Percentiles rank a stretch among this genome's conserved stretches.
These are phyloP conservation scores for Volvox reticuliferus DNA, from an alignment of 139 green algal genomes.

Conservation along the genomic window DNA sequence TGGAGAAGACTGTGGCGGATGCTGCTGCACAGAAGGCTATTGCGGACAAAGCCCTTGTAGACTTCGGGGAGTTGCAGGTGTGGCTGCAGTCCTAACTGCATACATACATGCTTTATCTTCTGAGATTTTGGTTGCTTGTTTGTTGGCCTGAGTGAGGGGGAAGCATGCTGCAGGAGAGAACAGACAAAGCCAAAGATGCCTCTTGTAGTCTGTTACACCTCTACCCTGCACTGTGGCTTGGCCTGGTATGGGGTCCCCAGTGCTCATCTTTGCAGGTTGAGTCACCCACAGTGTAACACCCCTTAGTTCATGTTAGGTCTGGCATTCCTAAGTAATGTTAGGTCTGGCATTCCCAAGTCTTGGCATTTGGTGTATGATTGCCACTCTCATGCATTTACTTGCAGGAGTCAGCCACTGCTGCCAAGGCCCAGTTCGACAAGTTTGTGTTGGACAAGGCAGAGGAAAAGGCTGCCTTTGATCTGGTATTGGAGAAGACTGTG, in stretches of 20 bases:
- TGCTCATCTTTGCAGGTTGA: too few relatives aligned
- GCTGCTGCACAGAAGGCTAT: not conserved
- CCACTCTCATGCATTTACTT: not conserved
- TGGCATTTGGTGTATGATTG: not conserved
- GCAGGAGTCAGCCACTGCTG: not conserved
- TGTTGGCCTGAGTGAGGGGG: too few relatives aligned
- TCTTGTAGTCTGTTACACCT: too few relatives aligned
- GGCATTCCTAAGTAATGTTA: too few relatives aligned
- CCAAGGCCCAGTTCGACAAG: constrained; percentile 45
- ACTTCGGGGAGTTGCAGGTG: constrained; percentile 36
- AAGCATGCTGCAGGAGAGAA: too few relatives aligned
- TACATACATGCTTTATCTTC: not conserved
- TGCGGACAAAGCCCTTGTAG: constrained; percentile 19
- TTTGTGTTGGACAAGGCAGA: constrained; percentile 32
- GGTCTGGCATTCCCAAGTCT: too few relatives aligned
- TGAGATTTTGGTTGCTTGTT: too few relatives aligned
- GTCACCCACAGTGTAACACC: too few relatives aligned
- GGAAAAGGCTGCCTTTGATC: constrained; percentile 45
- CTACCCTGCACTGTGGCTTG: not conserved
- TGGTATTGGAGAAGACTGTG: constrained; percentile 2
- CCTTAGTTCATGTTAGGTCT: too few relatives aligned
- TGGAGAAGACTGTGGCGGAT: not conserved
- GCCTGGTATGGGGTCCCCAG: too few relatives aligned
- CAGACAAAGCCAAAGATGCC: too few relatives aligned
- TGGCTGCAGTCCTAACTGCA: too few relatives aligned